Evolutionary conservation across 2,329 filamentous ascomycete genomes (phyloP), one percentile per base, ranked within the genome.

Genomic region (Diaporthe longicolla): DNA sequence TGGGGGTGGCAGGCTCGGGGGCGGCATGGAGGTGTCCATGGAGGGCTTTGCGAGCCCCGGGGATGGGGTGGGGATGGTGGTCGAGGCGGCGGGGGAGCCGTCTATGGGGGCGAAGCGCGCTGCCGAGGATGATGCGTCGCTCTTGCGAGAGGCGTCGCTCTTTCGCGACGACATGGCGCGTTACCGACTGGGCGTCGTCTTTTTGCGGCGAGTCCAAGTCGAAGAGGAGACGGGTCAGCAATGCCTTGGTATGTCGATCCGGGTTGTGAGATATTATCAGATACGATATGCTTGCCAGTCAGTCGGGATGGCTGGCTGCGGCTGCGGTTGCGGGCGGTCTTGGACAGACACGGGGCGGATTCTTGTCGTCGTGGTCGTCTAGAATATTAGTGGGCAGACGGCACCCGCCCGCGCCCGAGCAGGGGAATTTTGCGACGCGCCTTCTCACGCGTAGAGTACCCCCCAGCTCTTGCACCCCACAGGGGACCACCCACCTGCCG

Each of bases 81-180:
- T 40, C 37, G 75, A 57, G 15, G 75, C 59, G 24, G 77, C 54
- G 50, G 74, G 52, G 54, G 73, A 78, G 70, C 82, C 81, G 59
- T 87, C 86, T 75, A 83, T 82, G 37, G 83, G 83, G 52, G 84
- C 84, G 59, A 87, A 85, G 45, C 84, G 83, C 11, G 86, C 84
- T 70, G 83, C 83, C 8, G 87, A 86, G 63, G 83, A 84, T 15
- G 87, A 86, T 57, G 83, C 84, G 76, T 88, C 85, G 82, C 84
- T 86, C 75, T 82, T 84, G 76, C 83, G 37, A 40, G 37, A 40
- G 37, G 37, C 37, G 37, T 40, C 37, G 37, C 37, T 40, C 37
- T 40, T 40, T 70, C 87, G 86, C 35, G 89, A 85, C 63, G 89
- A 87, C 89, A 91, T 91, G 71, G 77, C 75, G 76, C 63, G 72